Conservation (phyloP, 768 basidiomycete genomes). For the Coprinopsis strossmayeri region DNA sequence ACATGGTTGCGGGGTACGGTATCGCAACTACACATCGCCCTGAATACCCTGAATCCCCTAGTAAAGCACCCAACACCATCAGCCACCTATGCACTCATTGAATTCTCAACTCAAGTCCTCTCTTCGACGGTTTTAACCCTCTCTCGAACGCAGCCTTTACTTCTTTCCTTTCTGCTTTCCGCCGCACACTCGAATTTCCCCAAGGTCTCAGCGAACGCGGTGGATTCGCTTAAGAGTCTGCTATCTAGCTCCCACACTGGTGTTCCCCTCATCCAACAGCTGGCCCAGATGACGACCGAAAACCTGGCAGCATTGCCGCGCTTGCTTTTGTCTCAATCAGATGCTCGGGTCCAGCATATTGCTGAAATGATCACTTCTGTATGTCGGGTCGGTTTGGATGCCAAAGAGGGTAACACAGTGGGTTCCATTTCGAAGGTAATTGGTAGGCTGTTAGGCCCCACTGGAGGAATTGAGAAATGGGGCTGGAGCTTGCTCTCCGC, state of each 20-base stretch:
- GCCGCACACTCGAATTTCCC: slow-evolving; percentile 56
- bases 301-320: slow-evolving; percentile 68
- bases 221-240: slow-evolving; percentile 37
- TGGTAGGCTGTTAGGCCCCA: slow-evolving; percentile 67
- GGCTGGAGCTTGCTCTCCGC: slow-evolving; percentile 80
- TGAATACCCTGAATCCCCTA: slow-evolving; percentile 69
- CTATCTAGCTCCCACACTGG: slow-evolving; percentile 37
- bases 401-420: slow-evolving; percentile 24
- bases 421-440: slow-evolving; percentile 41
- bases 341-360: slow-evolving; percentile 65
- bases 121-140: slow-evolving; percentile 52
- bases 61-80: slow-evolving; percentile 64
- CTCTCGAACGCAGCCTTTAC: slow-evolving; percentile 58
- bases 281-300: slow-evolving; percentile 58
- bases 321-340: slow-evolving; percentile 61
- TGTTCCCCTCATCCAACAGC: slow-evolving; percentile 42
- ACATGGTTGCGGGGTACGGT: slow-evolving; percentile 80
- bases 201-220: slow-evolving; percentile 45
- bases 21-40: slow-evolving; percentile 76
- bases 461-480: slow-evolving; percentile 87
- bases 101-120: slow-evolving; percentile 52
- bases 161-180: slow-evolving; percentile 68
- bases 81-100: slow-evolving; percentile 52
- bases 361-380: slow-evolving; percentile 66
- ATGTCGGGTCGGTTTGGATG: slow-evolving; percentile 40